phyloP scores from a whole-genome alignment of 1,139 yeast genomes.

The Yamadazyma jaroonii region DNA sequence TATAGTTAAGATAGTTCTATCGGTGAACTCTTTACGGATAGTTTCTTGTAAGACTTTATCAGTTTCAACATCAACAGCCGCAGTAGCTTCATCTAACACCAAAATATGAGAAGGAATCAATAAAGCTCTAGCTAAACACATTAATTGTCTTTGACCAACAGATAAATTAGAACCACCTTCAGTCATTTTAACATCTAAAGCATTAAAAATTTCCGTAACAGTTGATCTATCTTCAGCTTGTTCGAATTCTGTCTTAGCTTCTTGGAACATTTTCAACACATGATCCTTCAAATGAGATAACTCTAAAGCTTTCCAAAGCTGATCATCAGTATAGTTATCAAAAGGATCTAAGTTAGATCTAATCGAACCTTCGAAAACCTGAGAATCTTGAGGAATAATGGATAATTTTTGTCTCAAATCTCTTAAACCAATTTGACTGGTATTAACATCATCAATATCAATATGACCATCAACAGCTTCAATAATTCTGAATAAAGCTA shows the following conservation, averaged over 20 bases:
- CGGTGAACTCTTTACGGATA: slow-evolving; percentile 78
- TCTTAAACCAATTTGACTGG: slow-evolving; percentile 68
- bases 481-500: slow-evolving; percentile 86
- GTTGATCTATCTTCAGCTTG: slow-evolving; percentile 15
- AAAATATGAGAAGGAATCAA: slow-evolving; percentile 75
- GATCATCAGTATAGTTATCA: slow-evolving; percentile 62
- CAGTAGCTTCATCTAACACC: slow-evolving; percentile 94
- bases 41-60: slow-evolving; percentile 86
- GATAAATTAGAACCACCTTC: slow-evolving; percentile 90
- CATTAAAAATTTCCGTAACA: slow-evolving; percentile 15
- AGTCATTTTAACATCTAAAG: slow-evolving; percentile 58
- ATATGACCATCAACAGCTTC: slow-evolving; percentile 75
- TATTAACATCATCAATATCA: slow-evolving; percentile 68
- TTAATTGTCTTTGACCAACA: slow-evolving; percentile 88
- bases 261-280: slow-evolving; percentile 55
- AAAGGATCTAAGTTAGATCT: slow-evolving; percentile 91
- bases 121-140: slow-evolving; percentile 88
- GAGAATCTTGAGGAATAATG: slow-evolving; percentile 96
- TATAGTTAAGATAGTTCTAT: slow-evolving; percentile 88
- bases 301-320: slow-evolving; percentile 83
- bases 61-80: slow-evolving; percentile 96
- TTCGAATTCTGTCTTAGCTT: slow-evolving; percentile 25
- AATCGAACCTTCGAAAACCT: slow-evolving; percentile 89
- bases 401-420: slow-evolving; percentile 85
- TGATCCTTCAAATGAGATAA: slow-evolving; percentile 82